Evolutionary conservation across 1,284 basidiomycete genomes (phyloP).

Genomic region (Coniferiporia sulphurascens): DNA sequence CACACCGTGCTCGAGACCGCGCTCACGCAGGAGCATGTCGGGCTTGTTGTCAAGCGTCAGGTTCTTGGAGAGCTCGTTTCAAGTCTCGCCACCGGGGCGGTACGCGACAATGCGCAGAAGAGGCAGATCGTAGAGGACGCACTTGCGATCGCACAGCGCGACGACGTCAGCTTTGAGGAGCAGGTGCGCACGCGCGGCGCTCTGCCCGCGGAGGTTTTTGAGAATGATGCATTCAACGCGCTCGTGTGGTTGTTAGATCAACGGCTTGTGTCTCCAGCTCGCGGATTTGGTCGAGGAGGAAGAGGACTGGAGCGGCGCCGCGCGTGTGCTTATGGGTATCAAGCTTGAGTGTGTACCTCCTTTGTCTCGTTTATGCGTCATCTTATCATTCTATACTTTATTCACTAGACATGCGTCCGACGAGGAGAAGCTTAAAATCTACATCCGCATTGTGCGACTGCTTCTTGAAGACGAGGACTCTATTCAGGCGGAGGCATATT

Average conservation of each 20-base stretch:
- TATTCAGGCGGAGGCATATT: conserved; percentile 92
- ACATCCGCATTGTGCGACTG: conserved; percentile 91
- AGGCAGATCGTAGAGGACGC: conserved; percentile 72
- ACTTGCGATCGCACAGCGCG: conserved; percentile 66
- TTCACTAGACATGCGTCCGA: conserved; percentile 42
- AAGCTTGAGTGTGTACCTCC: conserved; percentile 9
- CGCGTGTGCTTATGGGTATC: conserved; percentile 85
- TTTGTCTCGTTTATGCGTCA: neutral
- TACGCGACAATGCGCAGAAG: conserved; percentile 52
- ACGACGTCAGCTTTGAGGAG: conserved; percentile 85
- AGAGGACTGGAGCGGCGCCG: conserved; percentile 92
- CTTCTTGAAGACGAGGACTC: conserved; percentile 95
- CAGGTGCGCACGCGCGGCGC: conserved; percentile 57
- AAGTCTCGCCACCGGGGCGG: conserved; percentile 47
- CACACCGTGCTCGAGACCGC: conserved; percentile 69
- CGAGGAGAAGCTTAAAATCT: conserved; percentile 83
- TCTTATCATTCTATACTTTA: neutral
- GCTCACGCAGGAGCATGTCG: conserved; percentile 72
- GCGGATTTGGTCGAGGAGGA: conserved; percentile 85
- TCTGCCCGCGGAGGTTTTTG: neutral
- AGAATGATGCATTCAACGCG: neutral
- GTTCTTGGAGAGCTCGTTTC: conserved; percentile 79
- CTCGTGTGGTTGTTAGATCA: conserved; percentile 52
- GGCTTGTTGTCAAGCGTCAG: conserved; percentile 81
- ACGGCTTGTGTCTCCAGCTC: conserved; percentile 78